These are phyloP conservation scores for Starmerella bombicola DNA, from an alignment of 805 yeast species.

Conservation along the genomic window DNA sequence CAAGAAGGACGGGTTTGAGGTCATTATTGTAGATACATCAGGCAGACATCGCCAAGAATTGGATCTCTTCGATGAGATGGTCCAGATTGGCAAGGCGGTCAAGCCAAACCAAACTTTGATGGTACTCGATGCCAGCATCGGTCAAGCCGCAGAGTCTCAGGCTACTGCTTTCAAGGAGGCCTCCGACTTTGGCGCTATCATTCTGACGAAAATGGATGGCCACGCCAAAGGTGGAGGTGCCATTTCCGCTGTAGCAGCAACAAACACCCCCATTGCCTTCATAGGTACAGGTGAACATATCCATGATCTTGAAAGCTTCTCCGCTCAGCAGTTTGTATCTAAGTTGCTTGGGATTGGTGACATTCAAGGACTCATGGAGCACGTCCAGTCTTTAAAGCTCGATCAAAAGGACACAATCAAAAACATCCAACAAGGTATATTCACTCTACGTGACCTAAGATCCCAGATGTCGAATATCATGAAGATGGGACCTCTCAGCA, in stretches of 20 bases:
- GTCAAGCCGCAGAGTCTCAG: constrained; percentile 96
- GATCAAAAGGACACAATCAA: constrained; percentile 79
- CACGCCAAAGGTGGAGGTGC: constrained; percentile 99
- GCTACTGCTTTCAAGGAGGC: constrained; percentile 88
- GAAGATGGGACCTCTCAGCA: constrained; percentile 93
- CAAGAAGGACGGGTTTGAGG: constrained; percentile 80
- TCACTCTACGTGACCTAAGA: constrained; percentile 80
- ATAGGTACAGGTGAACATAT: constrained; percentile 98
- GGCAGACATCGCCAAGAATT: constrained; percentile 96
- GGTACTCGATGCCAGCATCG: constrained; percentile 95
- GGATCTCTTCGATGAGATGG: constrained; percentile 85
- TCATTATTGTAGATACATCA: constrained; percentile 92
- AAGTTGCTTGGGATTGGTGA: constrained; percentile 92
- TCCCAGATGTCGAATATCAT: constrained; percentile 89
- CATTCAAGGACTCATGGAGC: constrained; percentile 85
- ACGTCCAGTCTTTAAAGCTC: constrained; percentile 72
- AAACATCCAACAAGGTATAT: constrained; percentile 87
- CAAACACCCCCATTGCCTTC: constrained; percentile 85
- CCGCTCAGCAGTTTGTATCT: constrained; percentile 82
- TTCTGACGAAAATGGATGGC: constrained; percentile 93
- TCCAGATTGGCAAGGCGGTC: constrained; percentile 78
- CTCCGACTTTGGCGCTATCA: constrained; percentile 86
- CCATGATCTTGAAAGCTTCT: constrained; percentile 79
- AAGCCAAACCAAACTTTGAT: constrained; percentile 91
- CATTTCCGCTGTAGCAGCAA: constrained; percentile 94